A percentile compares a stretch with the other conserved stretches of the same genome.
These are phyloP conservation scores for Thraustochytrium sp. DNA, from an alignment of 352 stramenopile species.

Conservation along the genomic window DNA sequence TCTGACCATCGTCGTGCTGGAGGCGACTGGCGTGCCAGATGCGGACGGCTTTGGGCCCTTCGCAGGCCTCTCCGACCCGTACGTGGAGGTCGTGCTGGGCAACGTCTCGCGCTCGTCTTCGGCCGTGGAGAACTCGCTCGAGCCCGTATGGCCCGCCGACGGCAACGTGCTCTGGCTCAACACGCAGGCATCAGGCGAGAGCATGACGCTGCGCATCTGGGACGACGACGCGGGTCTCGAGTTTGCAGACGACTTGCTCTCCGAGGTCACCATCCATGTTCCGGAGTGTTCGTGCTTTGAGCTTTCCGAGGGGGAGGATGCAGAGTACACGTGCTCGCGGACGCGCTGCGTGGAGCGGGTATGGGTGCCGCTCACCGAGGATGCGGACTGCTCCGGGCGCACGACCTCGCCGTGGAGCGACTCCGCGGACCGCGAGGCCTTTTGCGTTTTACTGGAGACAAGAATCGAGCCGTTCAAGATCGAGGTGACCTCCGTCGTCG, in stretches of 20 bases:
- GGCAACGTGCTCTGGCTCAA: background rate
- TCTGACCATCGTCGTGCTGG: constrained; percentile 1
- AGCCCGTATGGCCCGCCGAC: background rate
- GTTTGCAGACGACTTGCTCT: background rate
- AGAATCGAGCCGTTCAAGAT: background rate
- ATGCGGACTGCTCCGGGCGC: background rate
- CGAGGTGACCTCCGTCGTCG: background rate
- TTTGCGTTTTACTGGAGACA: constrained; percentile 1
- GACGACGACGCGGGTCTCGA: constrained; percentile 23
- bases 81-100: background rate
- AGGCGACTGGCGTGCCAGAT: constrained; percentile 2
- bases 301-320: background rate
- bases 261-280: background rate
- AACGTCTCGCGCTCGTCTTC: background rate
- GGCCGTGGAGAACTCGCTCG: background rate
- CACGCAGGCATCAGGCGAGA: background rate
- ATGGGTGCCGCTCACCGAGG: constrained; percentile 4
- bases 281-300: constrained; percentile 21
- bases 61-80: constrained; percentile 4
- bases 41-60: constrained; percentile 23
- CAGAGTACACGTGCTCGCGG: background rate
- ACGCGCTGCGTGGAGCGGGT: background rate
- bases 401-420: background rate
- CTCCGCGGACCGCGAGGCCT: background rate
- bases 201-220: constrained; percentile 6